Evolutionary conservation across 768 basidiomycete genomes (phyloP).

Genomic region (Russula emetica): DNA sequence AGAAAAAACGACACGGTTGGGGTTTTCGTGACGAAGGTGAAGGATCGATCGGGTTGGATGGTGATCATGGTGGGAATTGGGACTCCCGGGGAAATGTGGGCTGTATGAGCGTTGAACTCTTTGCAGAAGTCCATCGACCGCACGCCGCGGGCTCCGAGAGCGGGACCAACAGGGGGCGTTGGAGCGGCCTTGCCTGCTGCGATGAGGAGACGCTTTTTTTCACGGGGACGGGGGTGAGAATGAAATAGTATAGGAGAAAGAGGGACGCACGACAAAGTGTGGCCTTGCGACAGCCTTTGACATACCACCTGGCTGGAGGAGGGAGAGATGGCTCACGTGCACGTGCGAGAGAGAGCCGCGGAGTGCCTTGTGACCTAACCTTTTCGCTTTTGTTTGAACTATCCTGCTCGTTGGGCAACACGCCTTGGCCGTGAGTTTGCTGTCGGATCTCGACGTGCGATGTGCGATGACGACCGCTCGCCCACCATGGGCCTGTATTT

Average conservation of each 20-base stretch:
- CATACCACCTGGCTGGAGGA: slow-evolving; percentile 39
- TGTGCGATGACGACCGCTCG: slow-evolving; percentile 1
- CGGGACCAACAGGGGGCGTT: slow-evolving; percentile 94
- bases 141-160: slow-evolving; percentile 95
- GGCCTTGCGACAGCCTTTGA: slow-evolving; percentile 64
- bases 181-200: slow-evolving; percentile 94
- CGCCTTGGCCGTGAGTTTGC: slow-evolving; percentile 23
- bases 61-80: slow-evolving; percentile 91
- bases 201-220: slow-evolving; percentile 75
- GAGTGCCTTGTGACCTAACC: slow-evolving; percentile 14
- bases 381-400: slow-evolving; percentile 21
- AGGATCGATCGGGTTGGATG: slow-evolving; percentile 91
- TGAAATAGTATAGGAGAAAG: slow-evolving; percentile 7
- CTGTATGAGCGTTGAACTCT: slow-evolving; percentile 97
- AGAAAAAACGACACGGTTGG: slow-evolving; percentile 88
- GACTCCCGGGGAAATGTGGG: slow-evolving; percentile 76
- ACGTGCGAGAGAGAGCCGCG: slow-evolving; percentile 13
- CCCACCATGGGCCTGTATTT: slow-evolving; percentile 5
- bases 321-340: neutral
- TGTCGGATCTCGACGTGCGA: slow-evolving; percentile 5
- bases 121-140: slow-evolving; percentile 99
- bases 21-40: slow-evolving; percentile 88
- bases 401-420: slow-evolving; percentile 22
- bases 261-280: slow-evolving; percentile 66
- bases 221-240: slow-evolving; percentile 3